phyloP scores from a whole-genome alignment of 2,329 filamentous ascomycete genomes.

The Aspergillus glaucus region DNA sequence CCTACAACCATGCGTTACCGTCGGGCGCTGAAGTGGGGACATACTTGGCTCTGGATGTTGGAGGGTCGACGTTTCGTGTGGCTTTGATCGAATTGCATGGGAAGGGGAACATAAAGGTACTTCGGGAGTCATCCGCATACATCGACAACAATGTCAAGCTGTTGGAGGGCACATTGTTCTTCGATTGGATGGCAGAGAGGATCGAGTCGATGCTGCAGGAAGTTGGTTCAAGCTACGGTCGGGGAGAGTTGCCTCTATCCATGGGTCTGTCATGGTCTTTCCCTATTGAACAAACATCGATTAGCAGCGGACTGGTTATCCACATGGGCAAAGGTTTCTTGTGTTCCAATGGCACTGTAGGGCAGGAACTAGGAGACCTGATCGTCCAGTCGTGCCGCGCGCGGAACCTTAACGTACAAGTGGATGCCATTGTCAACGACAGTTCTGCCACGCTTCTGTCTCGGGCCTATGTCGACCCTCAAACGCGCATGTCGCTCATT shows the following conservation, averaged over 20 bases:
- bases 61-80: constrained; percentile 60
- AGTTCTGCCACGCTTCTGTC: constrained; percentile 56
- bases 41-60: constrained; percentile 58
- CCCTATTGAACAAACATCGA: constrained; percentile 59
- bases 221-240: constrained; percentile 35
- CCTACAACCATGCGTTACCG: constrained; percentile 57
- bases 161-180: constrained; percentile 53
- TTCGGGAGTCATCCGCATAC: constrained; percentile 47
- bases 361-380: constrained; percentile 54
- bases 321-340: constrained; percentile 62
- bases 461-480: constrained; percentile 55
- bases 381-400: constrained; percentile 54
- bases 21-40: constrained; percentile 55
- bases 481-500: constrained; percentile 58
- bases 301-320: constrained; percentile 50
- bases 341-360: constrained; percentile 53
- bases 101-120: constrained; percentile 47
- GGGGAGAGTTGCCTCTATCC: constrained; percentile 37
- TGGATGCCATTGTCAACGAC: constrained; percentile 61
- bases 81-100: constrained; percentile 54
- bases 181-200: constrained; percentile 60
- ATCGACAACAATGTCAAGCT: constrained; percentile 53
- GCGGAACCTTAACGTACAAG: constrained; percentile 50
- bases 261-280: constrained; percentile 63
- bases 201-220: constrained; percentile 50